Evolutionary conservation across 73 alveolate genomes (phyloP).

Genomic region (Tetrahymena elliotti): DNA sequence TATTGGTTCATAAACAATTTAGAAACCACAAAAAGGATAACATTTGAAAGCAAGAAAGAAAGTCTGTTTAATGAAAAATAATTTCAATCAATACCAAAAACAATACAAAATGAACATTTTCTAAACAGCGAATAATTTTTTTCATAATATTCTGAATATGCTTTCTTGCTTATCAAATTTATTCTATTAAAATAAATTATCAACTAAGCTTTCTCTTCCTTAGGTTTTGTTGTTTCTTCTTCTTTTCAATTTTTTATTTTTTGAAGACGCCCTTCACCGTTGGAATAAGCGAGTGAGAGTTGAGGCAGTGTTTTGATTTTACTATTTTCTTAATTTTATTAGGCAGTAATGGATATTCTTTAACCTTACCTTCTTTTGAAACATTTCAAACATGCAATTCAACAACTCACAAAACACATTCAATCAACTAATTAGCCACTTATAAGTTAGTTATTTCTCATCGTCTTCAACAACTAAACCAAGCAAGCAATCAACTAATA

Average conservation of each 20-base stretch:
- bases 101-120: not conserved
- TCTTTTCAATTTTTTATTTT: not conserved
- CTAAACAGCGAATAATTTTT: not conserved
- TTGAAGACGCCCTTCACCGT: not conserved
- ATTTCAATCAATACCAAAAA: not conserved
- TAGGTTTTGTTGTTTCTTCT: not conserved
- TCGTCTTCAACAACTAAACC: not conserved
- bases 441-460: not conserved
- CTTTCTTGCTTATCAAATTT: not conserved
- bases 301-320: not conserved
- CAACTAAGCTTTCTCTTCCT: not conserved
- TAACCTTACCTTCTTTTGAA: not conserved
- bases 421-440: not conserved
- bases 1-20: not conserved
- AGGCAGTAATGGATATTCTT: constrained; percentile 1
- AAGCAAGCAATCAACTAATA: no score
- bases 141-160: not conserved
- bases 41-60: not conserved
- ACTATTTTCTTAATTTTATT: not conserved
- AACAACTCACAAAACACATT: not conserved
- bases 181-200: not conserved
- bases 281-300: not conserved
- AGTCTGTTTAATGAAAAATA: not conserved
- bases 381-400: not conserved
- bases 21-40: not conserved